Conservation (phyloP, 108 stramenopile genomes). For the Skeletonema tropicum region DNA sequence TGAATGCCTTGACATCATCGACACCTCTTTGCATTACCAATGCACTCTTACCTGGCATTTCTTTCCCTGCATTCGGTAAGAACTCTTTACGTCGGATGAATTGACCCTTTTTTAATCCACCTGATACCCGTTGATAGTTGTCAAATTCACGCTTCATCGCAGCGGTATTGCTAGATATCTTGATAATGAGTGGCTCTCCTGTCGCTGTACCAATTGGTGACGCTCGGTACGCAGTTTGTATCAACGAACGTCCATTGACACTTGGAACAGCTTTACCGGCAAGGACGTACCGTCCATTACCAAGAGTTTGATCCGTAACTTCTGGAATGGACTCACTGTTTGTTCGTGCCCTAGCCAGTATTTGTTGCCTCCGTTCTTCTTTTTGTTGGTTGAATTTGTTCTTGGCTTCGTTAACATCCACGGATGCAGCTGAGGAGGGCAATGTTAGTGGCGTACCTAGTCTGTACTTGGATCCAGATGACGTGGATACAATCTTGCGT, state of each 20-base stretch:
- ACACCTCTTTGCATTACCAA: constrained; percentile 81
- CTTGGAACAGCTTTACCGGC: constrained; percentile 39
- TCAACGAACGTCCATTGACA: constrained; percentile 31
- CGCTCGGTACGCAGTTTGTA: constrained; percentile 53
- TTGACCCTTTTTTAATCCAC: constrained; percentile 50
- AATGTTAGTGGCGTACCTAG: constrained; percentile 50
- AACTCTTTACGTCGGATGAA: constrained; percentile 68
- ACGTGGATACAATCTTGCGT: constrained; percentile 62
- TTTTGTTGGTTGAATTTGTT: constrained; percentile 5
- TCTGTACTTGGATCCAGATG: constrained; percentile 77
- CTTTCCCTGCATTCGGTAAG: constrained; percentile 59
- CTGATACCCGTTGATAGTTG: constrained; percentile 73
- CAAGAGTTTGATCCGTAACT: constrained; percentile 60
- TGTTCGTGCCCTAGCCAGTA: constrained; percentile 17
- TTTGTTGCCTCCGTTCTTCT: constrained; percentile 1
- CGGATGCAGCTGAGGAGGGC: constrained; percentile 17
- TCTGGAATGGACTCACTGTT: constrained; percentile 30
- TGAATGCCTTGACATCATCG: constrained; percentile 76
- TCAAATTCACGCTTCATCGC: constrained; percentile 76
- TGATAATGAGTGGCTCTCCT: constrained; percentile 65
- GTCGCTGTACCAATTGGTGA: constrained; percentile 57
- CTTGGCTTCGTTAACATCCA: constrained; percentile 18
- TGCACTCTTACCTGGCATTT: constrained; percentile 68
- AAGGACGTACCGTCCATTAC: constrained; percentile 52
- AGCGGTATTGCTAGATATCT: constrained; percentile 55